Base-by-base conservation (phyloP, 441 rosid genomes). In the Sinapis alba region DNA sequence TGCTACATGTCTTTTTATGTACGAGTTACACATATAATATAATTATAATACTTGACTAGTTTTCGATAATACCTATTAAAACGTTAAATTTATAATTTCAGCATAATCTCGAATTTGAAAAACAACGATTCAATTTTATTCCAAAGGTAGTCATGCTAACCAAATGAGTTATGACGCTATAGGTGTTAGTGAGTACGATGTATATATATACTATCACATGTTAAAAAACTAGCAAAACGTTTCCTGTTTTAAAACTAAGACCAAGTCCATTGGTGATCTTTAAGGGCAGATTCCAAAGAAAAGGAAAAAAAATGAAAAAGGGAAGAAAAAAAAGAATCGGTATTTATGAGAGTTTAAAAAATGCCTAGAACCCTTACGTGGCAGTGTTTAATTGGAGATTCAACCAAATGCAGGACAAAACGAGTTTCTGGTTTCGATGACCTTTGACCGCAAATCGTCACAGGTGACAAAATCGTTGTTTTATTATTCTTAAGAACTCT, bases 1-100 rank as follows among this genome's bases (percentile, higher is more conserved):
- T 72, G 43, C 63, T 63, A 51, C 41, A 62, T 62, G 9, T 71
- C 4, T 3, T 60, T 43, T 27, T 71, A 9, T 23, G 59, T 47
- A 5, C 2, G 23, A 45, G 47, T 28, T 60, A 13, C 32, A 23
- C 23, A 11, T 53, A 53, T 50, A 19, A 16, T 50, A 50, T 16
- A 8, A 50, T 23, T 56, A 12, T 23, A 16, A 26, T 6, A 57
- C 19, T 24, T 57, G 19, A 57, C 62, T 24, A 24, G 62, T 26
- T 57, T 24, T 57, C 34, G 32, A 13, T 24, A 12, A 24, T 57
- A 0, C 62, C 9, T 57, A 57, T 7, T 57, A 12, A 24, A 26
- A 6, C 16, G 32, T 57, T 24, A 57, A 57, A 6, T 13, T 6
- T 26, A 8, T 3, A 58, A 4, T 21, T 11, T 51, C 57, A 51